Evolutionary conservation across 202 grass and related monocot species (phyloP), one percentile per base, ranked within the genome.

Genomic region (Setaria viridis): DNA sequence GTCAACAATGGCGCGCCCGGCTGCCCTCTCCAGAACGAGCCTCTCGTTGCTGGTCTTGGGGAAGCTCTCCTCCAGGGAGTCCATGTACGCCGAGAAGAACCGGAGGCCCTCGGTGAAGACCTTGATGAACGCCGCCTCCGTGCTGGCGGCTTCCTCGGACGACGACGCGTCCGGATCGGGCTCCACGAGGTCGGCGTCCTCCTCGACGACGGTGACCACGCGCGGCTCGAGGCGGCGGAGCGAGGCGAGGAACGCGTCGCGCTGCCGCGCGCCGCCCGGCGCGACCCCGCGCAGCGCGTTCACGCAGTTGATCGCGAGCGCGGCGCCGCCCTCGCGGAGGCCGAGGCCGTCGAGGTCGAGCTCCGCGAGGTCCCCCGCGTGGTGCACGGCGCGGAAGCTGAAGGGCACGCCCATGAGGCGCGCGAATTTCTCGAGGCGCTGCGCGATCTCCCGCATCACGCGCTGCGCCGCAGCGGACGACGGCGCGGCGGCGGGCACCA

Each of bases 341-440:
- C 87, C 87, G 62, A 95, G 92, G 70, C 30, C 46, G 54, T 95
- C 93, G 75, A 98, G 85, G 72, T 98, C 91, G 69, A 95, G 87
- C 16, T 85, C 85, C 1, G 91, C 85, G 30, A 98, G 93, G 82
- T 93, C 95, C 11, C 91, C 95, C 1, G 76, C 76, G 85, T 93
- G 95, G 80, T 98, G 93, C 78, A 98, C 87, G 69, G 87, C 80
- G 79, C 90, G 87, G 91, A 98, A 98, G 68, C 74, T 37, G 86
- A 98, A 98, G 29, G 95, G 93, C 9, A 98, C 95, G 45, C 95
- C 95, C 95, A 98, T 98, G 12, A 98, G 86, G 7, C 95, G 91
- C 3, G 95, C 95, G 76, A 98, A 98, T 80, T 98, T 98, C 87
- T 95, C 93, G 93, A 98, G 94, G 37, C 95, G 75, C 72, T 98